These are phyloP conservation scores for Aspergillus baeticus DNA, from an alignment of 495 filamentous ascomycete genomes.

Conservation along the genomic window DNA sequence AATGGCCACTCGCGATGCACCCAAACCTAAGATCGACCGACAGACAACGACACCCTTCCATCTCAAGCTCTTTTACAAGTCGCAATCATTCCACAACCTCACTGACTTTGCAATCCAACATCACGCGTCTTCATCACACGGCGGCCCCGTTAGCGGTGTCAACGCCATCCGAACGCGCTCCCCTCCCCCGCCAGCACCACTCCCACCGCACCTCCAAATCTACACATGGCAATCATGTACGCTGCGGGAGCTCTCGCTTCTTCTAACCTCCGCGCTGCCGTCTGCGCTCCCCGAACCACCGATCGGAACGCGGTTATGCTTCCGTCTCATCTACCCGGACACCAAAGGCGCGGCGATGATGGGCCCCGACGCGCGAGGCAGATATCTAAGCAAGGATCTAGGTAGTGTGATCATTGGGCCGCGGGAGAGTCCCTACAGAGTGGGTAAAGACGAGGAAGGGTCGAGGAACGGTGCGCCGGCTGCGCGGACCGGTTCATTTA, in stretches of 20 bases:
- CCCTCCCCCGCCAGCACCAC: conserved; percentile 36
- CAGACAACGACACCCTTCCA: conserved; percentile 83
- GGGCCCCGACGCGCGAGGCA: conserved; percentile 47
- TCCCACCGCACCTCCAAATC: conserved; percentile 72
- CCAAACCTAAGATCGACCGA: conserved; percentile 52
- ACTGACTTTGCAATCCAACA: conserved; percentile 30
- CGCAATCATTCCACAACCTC: conserved; percentile 64
- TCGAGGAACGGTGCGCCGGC: conserved; percentile 25
- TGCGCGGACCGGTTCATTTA: conserved; percentile 15
- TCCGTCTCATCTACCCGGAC: conserved; percentile 85
- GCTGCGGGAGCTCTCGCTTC: conserved; percentile 75
- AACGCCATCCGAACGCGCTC: conserved; percentile 38
- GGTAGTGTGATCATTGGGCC: conserved; percentile 74
- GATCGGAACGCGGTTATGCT: conserved; percentile 79
- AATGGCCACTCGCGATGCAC: conserved; percentile 31
- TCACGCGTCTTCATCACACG: conserved; percentile 19
- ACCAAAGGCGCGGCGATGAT: conserved; percentile 52
- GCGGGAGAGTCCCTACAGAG: conserved; percentile 25
- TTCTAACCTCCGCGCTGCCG: conserved; percentile 67
- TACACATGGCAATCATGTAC: conserved; percentile 89
- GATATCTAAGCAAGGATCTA: conserved; percentile 73
- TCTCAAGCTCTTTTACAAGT: conserved; percentile 84
- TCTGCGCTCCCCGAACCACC: conserved; percentile 68
- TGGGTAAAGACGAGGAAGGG: conserved; percentile 52
- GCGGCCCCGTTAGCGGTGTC: conserved; percentile 31